phyloP scores from a whole-genome alignment of 805 yeast species.

The Grigorovia transvaalensis region DNA sequence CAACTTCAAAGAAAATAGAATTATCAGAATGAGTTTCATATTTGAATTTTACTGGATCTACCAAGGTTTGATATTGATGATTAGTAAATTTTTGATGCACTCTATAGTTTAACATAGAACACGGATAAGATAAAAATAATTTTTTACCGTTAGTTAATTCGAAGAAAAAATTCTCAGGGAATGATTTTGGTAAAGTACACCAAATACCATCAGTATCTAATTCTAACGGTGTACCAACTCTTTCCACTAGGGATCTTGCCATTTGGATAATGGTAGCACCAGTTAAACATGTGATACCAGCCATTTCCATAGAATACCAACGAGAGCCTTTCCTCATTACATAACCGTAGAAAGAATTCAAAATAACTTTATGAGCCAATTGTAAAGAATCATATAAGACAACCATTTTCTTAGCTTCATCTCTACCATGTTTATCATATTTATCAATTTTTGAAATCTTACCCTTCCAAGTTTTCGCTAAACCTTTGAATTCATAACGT shows the following conservation, averaged over 20 bases:
- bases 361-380: slow-evolving; percentile 91
- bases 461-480: slow-evolving; percentile 90
- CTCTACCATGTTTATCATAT: slow-evolving; percentile 50
- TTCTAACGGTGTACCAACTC: slow-evolving; percentile 91
- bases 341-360: slow-evolving; percentile 94
- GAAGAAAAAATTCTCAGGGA: slow-evolving; percentile 80
- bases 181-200: slow-evolving; percentile 91
- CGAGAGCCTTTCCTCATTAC: slow-evolving; percentile 98
- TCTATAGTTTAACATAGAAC: slow-evolving; percentile 88
- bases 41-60: slow-evolving; percentile 54
- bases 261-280: slow-evolving; percentile 97
- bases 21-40: slow-evolving; percentile 80
- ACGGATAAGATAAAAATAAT: slow-evolving; percentile 76
- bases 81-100: slow-evolving; percentile 90
- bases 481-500: slow-evolving; percentile 87
- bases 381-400: slow-evolving; percentile 91
- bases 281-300: slow-evolving; percentile 95
- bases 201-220: slow-evolving; percentile 98
- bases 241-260: slow-evolving; percentile 86
- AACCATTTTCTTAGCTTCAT: slow-evolving; percentile 90
- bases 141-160: slow-evolving; percentile 68
- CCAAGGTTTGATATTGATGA: slow-evolving; percentile 83
- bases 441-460: slow-evolving; percentile 48
- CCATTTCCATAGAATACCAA: slow-evolving; percentile 99
- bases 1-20: slow-evolving; percentile 94